phyloP scores from a whole-genome alignment of 2,329 filamentous ascomycete genomes.

The Truncatella angustata region DNA sequence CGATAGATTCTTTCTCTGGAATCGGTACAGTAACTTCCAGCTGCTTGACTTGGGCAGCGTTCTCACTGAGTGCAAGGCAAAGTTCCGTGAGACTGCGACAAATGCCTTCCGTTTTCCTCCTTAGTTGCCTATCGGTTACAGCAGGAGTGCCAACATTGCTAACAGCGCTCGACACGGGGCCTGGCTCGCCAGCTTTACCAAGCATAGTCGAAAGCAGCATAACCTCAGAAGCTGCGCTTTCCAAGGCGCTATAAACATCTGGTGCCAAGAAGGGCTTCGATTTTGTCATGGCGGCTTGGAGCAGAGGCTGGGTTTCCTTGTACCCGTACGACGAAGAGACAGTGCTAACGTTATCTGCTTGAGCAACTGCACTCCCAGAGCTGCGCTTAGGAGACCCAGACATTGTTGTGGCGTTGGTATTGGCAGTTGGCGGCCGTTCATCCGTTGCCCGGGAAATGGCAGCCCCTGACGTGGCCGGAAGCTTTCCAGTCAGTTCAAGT shows the following conservation, averaged over 20 bases:
- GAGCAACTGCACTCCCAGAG: conserved; percentile 46
- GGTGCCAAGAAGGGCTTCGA: conserved; percentile 67
- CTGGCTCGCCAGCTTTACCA: conserved; percentile 66
- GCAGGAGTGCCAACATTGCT: conserved; percentile 54
- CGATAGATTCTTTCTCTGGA: conserved; percentile 28
- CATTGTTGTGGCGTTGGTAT: conserved; percentile 79
- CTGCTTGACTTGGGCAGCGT: conserved; percentile 36
- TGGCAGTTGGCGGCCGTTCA: conserved; percentile 86
- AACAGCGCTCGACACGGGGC: conserved; percentile 65
- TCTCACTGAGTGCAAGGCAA: conserved; percentile 77
- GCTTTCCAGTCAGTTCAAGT: conserved; percentile 84
- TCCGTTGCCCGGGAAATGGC: conserved; percentile 72
- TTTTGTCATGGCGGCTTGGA: conserved; percentile 79
- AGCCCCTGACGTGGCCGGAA: conserved; percentile 78
- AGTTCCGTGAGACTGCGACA: conserved; percentile 92
- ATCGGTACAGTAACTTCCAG: conserved; percentile 23
- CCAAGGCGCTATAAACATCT: conserved; percentile 75
- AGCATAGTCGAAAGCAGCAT: conserved; percentile 76
- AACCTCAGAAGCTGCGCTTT: conserved; percentile 79
- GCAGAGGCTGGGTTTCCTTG: conserved; percentile 68
- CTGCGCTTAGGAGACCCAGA: conserved; percentile 83
- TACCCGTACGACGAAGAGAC: conserved; percentile 36
- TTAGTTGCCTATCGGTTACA: conserved; percentile 77
- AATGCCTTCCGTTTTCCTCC: conserved; percentile 87
- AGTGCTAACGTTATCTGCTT: conserved; percentile 41